A percentile compares a stretch with the other conserved stretches of the same genome.
phyloP scores from a whole-genome alignment of 208 protist species.

The Leishmania guyanensis region DNA sequence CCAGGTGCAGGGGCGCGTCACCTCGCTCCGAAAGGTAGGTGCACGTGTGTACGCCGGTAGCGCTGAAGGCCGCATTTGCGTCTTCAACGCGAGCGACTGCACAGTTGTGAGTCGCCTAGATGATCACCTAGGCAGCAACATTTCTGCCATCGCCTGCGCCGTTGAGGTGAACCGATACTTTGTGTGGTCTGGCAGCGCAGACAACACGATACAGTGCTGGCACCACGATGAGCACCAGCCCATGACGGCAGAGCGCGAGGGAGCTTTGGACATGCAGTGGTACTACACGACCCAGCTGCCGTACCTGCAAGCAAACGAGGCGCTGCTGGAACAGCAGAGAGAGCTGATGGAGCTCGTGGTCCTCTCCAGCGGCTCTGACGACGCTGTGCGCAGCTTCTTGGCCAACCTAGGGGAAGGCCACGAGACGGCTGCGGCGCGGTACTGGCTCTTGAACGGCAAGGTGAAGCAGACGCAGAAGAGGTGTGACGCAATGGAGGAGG shows the following conservation, averaged over 20 bases:
- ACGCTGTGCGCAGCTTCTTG: slow-evolving; percentile 41
- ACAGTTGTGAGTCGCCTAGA: slow-evolving; percentile 43
- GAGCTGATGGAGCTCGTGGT: slow-evolving; percentile 64
- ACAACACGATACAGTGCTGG: slow-evolving; percentile 81
- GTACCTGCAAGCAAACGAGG: slow-evolving; percentile 59
- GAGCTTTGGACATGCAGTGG: slow-evolving; percentile 83
- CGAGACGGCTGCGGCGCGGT: slow-evolving; percentile 41
- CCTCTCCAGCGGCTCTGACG: slow-evolving; percentile 64
- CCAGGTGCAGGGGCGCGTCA: slow-evolving; percentile 52
- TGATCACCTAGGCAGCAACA: slow-evolving; percentile 47
- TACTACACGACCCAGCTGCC: slow-evolving; percentile 76
- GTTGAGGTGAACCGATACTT: slow-evolving; percentile 75
- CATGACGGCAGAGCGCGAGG: slow-evolving; percentile 61
- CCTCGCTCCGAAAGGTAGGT: slow-evolving; percentile 51
- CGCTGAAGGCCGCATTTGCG: slow-evolving; percentile 54
- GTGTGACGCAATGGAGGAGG: slow-evolving; percentile 34
- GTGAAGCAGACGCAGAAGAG: slow-evolving; percentile 40
- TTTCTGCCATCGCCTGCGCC: slow-evolving; percentile 52
- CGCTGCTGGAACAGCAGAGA: slow-evolving; percentile 64
- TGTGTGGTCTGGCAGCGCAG: slow-evolving; percentile 68
- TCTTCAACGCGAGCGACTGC: slow-evolving; percentile 63
- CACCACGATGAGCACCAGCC: slow-evolving; percentile 85
- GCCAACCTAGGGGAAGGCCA: slow-evolving; percentile 27
- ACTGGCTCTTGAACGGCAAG: slow-evolving; percentile 44
- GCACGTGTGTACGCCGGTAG: slow-evolving; percentile 59